Evolutionary conservation across 257 asterid genomes (phyloP).

Genomic region (Pogostemon cablin): DNA sequence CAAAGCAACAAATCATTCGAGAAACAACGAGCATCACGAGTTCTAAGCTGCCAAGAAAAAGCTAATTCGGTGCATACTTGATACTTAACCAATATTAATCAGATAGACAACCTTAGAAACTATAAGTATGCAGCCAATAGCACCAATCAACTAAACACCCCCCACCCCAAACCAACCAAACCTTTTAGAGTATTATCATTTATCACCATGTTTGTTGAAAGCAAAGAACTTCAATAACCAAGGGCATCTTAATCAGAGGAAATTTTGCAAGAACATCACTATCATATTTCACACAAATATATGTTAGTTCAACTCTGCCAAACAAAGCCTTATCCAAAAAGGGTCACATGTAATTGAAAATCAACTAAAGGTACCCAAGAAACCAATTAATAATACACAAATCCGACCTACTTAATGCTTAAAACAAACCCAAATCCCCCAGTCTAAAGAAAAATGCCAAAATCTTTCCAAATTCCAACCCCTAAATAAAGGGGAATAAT

Average conservation of each 20-base stretch:
- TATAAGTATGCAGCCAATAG: background rate
- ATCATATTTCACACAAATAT: background rate
- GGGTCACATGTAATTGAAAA: constrained; percentile 3
- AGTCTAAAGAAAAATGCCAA: constrained; percentile 17
- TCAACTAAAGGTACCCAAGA: background rate
- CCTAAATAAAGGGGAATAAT: constrained; percentile 14
- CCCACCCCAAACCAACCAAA: background rate
- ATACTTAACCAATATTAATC: background rate
- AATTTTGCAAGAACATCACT: background rate
- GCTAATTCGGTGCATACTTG: too few species aligned
- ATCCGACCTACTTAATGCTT: constrained; percentile 27
- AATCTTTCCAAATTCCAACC: background rate
- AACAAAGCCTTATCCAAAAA: background rate
- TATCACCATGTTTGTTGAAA: background rate
- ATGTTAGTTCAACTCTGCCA: background rate
- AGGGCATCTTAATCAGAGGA: background rate
- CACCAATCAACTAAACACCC: too few species aligned
- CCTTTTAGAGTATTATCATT: background rate
- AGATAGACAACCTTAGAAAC: background rate
- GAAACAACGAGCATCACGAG: too few species aligned
- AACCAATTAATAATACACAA: constrained; percentile 11
- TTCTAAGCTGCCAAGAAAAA: too few species aligned
- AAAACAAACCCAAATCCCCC: constrained; percentile 21
- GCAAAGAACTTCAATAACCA: background rate
- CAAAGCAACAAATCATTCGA: background rate